Percentiles rank a stretch among this genome's conserved stretches.
These are phyloP conservation scores for Paracorniculantispora psalliotae DNA, from an alignment of 2,329 filamentous ascomycete species.

Conservation along the genomic window DNA sequence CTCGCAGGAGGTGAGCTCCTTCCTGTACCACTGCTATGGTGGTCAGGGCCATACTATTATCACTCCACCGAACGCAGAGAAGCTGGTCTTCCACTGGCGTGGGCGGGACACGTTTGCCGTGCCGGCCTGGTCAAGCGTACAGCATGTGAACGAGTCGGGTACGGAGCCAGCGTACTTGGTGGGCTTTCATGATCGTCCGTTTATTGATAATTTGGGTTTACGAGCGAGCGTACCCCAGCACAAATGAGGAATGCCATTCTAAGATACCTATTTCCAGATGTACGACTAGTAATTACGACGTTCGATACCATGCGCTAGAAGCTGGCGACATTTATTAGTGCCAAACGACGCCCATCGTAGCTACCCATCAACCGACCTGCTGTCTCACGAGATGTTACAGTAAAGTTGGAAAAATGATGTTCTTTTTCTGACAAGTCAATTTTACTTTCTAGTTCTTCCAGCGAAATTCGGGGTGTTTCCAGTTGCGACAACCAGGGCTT, in stretches of 20 bases:
- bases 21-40: conserved; percentile 48
- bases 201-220: conserved; percentile 23
- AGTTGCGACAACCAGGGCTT: too few species aligned
- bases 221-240: not conserved
- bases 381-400: too few species aligned
- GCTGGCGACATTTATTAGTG: too few species aligned
- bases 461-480: conserved; percentile 62
- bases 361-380: too few species aligned
- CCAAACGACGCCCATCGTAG: too few species aligned
- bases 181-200: conserved; percentile 29
- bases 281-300: too few species aligned
- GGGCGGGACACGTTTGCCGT: conserved; percentile 49
- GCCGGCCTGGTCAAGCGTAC: conserved; percentile 45
- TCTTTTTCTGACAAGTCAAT: too few species aligned
- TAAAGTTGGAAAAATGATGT: too few species aligned
- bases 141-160: conserved; percentile 35
- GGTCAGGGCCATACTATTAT: conserved; percentile 41
- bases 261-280: too few species aligned
- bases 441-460: conserved; percentile 41
- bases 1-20: conserved; percentile 43
- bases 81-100: conserved; percentile 37
- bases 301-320: too few species aligned
- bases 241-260: too few species aligned
- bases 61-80: conserved; percentile 25
- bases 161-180: conserved; percentile 29